Evolutionary conservation across 2,329 filamentous ascomycete genomes (phyloP), one percentile per base, ranked within the genome.

Genomic region (Lachnellula cervina): DNA sequence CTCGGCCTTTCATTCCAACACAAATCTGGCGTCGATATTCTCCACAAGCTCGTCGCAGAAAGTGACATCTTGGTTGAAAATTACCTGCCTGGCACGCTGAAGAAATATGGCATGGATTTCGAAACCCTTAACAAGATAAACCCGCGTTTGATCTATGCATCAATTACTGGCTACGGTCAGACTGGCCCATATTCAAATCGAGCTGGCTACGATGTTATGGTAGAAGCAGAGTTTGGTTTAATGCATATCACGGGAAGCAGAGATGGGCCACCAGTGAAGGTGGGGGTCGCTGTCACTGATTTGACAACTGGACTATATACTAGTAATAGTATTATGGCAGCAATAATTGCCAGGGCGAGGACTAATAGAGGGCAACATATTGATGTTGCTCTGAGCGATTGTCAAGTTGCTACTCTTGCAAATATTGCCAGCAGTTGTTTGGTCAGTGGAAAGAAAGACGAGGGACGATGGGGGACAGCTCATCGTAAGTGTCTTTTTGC

Each of bases 161-260:
- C 90, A 64, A 96, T 99, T 65, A 99, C 94, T 0, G 94, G 94
- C 1, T 99, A 97, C 69, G 94, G 94, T 2, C 94, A 99, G 70
- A 96, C 89, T 1, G 94, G 94, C 0, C 94, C 94, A 0, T 96
- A 96, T 72, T 84, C 87, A 5, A 82, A 85, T 61, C 82, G 94
- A 14, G 91, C 94, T 3, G 94, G 94, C 4, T 99, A 99, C 77
- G 94, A 99, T 73, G 94, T 99, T 64, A 99, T 99, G 93, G 93
- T 99, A 11, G 94, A 99, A 76, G 94, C 94, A 57, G 94, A 97
- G 71, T 92, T 99, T 74, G 94, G 94, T 0, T 76, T 99, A 55
- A 99, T 99, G 94, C 94, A 99, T 74, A 97, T 99, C 65, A 99
- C 94, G 0, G 94, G 94, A 34, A 82, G 82, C 59, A 81, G 92